phyloP scores from a whole-genome alignment of 805 yeast genomes.

The Metschnikowia santaceciliae region DNA sequence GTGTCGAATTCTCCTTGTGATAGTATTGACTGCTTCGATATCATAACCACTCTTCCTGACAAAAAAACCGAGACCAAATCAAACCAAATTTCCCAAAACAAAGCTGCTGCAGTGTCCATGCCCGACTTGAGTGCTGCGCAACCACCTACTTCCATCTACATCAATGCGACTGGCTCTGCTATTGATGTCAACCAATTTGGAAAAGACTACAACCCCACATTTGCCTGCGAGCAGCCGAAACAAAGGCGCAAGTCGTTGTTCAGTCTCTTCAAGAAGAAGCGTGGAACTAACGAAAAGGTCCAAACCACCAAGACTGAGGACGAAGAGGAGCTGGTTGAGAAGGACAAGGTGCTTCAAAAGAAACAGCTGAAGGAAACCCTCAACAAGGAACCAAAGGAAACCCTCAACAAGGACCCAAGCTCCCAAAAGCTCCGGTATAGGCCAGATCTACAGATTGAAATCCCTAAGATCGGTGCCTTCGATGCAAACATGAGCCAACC shows the following conservation, averaged over 20 bases:
- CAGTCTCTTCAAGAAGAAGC: slow-evolving; percentile 29
- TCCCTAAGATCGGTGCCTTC: slow-evolving; percentile 13
- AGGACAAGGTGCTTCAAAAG: not conserved
- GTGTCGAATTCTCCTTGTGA: slow-evolving; percentile 4
- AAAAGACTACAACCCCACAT: slow-evolving; percentile 35
- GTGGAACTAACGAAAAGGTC: not conserved
- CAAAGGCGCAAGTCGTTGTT: slow-evolving; percentile 30
- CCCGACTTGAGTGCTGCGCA: slow-evolving; percentile 13
- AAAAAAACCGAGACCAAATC: not conserved
- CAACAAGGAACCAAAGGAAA: not conserved
- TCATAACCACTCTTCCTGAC: slow-evolving; percentile 9
- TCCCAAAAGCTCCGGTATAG: not conserved
- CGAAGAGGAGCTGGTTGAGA: not conserved
- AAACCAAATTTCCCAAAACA: not conserved
- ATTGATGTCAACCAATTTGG: slow-evolving; percentile 41
- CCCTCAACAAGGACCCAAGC: not conserved
- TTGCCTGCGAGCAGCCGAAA: slow-evolving; percentile 10
- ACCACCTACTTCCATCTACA: slow-evolving; percentile 8
- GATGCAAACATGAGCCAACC: slow-evolving; percentile 10
- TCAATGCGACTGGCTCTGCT: slow-evolving; percentile 31
- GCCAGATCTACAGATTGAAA: slow-evolving; percentile 14
- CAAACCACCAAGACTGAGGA: not conserved
- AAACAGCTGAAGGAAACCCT: not conserved
- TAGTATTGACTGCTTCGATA: slow-evolving; percentile 14
- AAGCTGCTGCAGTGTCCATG: slow-evolving; percentile 12